Conservation (phyloP, 768 basidiomycete genomes). For the Boletus sp. region DNA sequence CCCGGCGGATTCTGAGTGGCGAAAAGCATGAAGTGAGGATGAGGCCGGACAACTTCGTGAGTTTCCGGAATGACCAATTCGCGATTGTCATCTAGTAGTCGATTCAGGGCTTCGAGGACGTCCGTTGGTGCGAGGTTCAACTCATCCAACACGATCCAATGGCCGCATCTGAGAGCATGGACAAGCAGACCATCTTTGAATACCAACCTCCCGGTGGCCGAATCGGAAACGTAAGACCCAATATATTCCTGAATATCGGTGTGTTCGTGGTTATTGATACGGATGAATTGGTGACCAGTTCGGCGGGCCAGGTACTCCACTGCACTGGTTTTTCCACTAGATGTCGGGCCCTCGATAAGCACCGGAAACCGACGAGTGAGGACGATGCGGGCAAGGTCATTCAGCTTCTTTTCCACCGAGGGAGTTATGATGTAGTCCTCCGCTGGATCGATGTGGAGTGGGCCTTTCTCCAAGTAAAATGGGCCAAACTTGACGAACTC, state of each 20-base stretch:
- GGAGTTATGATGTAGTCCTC: conserved; percentile 94
- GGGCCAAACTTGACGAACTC: conserved; percentile 84
- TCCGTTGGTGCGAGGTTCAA: conserved; percentile 97
- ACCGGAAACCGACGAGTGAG: conserved; percentile 88
- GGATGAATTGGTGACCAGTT: conserved; percentile 92
- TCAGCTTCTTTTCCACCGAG: conserved; percentile 90
- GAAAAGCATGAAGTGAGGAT: conserved; percentile 96
- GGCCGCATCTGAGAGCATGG: conserved; percentile 82
- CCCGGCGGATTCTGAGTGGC: conserved; percentile 98
- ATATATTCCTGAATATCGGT: conserved; percentile 99
- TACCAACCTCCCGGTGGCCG: conserved; percentile 85
- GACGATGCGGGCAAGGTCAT: conserved; percentile 90
- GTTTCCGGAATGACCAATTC: conserved; percentile 96
- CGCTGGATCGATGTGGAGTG: conserved; percentile 53
- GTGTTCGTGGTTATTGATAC: conserved; percentile 99
- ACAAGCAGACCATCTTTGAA: conserved; percentile 95
- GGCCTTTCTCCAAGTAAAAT: conserved; percentile 84
- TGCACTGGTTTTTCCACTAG: conserved; percentile 95
- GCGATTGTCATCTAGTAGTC: conserved; percentile 94
- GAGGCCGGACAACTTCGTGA: conserved; percentile 88
- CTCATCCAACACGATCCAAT: conserved; percentile 99
- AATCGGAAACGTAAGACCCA: conserved; percentile 93
- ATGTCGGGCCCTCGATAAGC: conserved; percentile 96
- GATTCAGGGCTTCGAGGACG: conserved; percentile 94
- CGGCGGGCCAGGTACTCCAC: conserved; percentile 91